Base-by-base conservation (phyloP, 169 alveolate genomes). In the Plasmodium ovale region DNA sequence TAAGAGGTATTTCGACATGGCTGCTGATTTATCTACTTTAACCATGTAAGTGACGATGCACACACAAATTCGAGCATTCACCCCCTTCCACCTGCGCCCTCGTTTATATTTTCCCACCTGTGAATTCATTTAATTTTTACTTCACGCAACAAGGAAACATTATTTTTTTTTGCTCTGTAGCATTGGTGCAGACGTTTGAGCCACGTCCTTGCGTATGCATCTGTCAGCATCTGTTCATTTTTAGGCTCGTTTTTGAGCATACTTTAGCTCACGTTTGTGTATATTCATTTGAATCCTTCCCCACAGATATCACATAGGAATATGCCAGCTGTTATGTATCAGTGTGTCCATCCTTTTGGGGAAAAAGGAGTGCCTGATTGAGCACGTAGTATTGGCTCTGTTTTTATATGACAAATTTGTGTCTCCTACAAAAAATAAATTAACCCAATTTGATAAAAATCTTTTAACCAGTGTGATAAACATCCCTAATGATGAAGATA, bases 341-440 rank as follows among this genome's bases (percentile, higher is more conserved):
- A 82, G 90, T 67, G 82, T 70, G 12, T 82, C 90, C n/a, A 67
- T 82, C 10, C 44, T 82, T 10, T 54, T 82, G 23, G 47, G 54
- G 44, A 82, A 82, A 59, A 82, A 82, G 25, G 90, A 82, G 65
- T 82, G 90, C 37, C 49, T 67, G 35, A 82, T 82, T 65, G 90
- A 82, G 51, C 90, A 82, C 16, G 74, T 31, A 19, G 90, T 65
- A 19, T 82, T 82, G 59, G 90, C 84, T 0, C 42, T 82, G 37
- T 82, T 82, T 65, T 82, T 82, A 65, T 82, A 82, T 31, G 90
- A 82, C 37, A 82, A 49, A 47, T 82, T 82, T 65, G 90, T 82
- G 12, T 82, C 90, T 65, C 33, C 90, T 29, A 82, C 82, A n/a
- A 82, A 82, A 82, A 82, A 82, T 51, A 65, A 82, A 33, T 42